Conservation (phyloP, 768 basidiomycete species). For the Zangia roseola region DNA sequence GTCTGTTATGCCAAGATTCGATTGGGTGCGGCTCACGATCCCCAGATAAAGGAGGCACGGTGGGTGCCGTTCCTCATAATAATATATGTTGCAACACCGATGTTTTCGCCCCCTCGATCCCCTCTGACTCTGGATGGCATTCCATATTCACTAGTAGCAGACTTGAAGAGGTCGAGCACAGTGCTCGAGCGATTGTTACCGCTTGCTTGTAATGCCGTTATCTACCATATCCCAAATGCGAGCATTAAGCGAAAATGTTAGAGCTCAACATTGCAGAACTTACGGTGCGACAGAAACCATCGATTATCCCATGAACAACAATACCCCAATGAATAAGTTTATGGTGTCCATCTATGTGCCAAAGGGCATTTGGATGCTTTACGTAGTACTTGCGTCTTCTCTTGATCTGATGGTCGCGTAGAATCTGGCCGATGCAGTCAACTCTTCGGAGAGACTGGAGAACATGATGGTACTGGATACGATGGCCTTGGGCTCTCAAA, state of each 20-base stretch:
- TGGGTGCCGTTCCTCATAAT: conserved; percentile 20
- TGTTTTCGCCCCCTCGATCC: conserved; percentile 32
- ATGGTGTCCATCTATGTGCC: not conserved
- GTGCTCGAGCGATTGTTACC: not conserved
- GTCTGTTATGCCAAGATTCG: no score
- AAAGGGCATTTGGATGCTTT: not conserved
- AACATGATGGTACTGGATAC: not conserved
- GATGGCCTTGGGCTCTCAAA: not conserved
- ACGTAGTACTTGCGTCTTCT: not conserved
- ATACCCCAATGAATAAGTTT: not conserved
- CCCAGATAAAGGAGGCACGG: conserved; percentile 32
- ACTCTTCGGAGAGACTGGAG: not conserved
- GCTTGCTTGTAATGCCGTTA: not conserved
- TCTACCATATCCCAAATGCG: no score
- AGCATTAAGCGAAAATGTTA: no score
- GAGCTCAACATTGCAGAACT: no score
- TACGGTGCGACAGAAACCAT: not conserved
- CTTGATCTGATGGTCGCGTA: not conserved
- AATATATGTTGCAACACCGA: conserved; percentile 26
- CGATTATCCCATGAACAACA: not conserved
- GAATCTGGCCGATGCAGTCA: not conserved
- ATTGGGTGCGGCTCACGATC: no score
- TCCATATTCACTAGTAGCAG: conserved; percentile 8
- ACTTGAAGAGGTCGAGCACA: not conserved
- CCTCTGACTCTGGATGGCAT: conserved; percentile 27